Evolutionary conservation across 2,329 filamentous ascomycete species (phyloP).

Genomic region (Ramularia endophylla): DNA sequence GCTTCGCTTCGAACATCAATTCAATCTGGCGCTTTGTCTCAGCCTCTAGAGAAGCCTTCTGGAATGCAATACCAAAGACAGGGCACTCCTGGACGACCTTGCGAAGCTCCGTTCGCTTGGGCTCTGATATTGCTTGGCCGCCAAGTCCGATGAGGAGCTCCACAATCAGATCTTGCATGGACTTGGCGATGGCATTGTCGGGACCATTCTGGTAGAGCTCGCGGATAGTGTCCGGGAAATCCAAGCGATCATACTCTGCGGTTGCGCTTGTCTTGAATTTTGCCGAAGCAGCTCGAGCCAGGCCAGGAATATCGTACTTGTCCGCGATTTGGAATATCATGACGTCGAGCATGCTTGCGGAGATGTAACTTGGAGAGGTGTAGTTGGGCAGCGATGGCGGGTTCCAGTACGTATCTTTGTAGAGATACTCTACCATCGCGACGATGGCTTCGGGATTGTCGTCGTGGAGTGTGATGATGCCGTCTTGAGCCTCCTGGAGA

Average conservation of each 20-base stretch:
- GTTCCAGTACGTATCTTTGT: too few relatives aligned
- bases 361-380: too few relatives aligned
- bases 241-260: too few relatives aligned
- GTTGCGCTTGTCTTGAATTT: too few relatives aligned
- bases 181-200: not conserved
- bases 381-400: too few relatives aligned
- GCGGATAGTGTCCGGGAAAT: conserved; percentile 1
- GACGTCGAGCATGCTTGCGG: too few relatives aligned
- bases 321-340: conserved; percentile 3
- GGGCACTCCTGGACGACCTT: not conserved
- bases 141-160: not conserved
- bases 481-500: not conserved
- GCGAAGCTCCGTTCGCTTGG: not conserved
- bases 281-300: not conserved
- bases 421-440: conserved; percentile 7
- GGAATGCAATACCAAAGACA: not conserved
- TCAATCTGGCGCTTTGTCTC: too few relatives aligned
- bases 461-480: conserved; percentile 5
- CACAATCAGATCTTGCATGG: not conserved
- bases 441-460: conserved; percentile 6
- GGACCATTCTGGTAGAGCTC: conserved; percentile 5
- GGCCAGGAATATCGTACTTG: conserved; percentile 7
- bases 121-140: not conserved
- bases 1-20: too few relatives aligned
- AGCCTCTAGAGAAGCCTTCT: not conserved